Conservation (phyloP, 805 yeast species). For the Clavispora phyllophila region DNA sequence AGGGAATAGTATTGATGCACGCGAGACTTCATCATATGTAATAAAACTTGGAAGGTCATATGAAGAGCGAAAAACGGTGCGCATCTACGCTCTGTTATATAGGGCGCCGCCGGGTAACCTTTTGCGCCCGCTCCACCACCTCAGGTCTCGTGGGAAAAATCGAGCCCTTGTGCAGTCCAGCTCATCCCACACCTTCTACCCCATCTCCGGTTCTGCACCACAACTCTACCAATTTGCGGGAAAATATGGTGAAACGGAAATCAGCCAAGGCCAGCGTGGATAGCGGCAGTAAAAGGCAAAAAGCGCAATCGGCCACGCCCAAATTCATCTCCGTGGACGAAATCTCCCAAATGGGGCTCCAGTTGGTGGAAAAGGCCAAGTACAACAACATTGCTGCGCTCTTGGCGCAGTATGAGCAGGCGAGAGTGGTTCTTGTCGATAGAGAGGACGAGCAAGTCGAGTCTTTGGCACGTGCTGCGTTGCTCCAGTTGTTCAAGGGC, state of each 20-base stretch:
- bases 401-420: slow-evolving; percentile 31
- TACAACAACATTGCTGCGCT: slow-evolving; percentile 53
- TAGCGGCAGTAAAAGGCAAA: not conserved
- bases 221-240: not conserved
- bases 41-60: slow-evolving; percentile 67
- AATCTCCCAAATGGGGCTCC: slow-evolving; percentile 20
- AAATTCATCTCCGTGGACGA: slow-evolving; percentile 9
- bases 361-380: slow-evolving; percentile 40
- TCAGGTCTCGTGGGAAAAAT: not conserved
- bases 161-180: slow-evolving; percentile 1
- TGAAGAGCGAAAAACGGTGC: slow-evolving; percentile 21
- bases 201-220: not conserved
- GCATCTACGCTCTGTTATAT: slow-evolving; percentile 13
- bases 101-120: slow-evolving; percentile 21
- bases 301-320: not conserved
- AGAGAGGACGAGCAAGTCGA: slow-evolving; percentile 22
- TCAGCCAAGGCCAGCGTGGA: not conserved
- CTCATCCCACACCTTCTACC: slow-evolving; percentile 1
- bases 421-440: slow-evolving; percentile 14
- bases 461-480: slow-evolving; percentile 33
- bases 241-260: not conserved
- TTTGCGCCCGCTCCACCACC: not conserved
- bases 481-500: slow-evolving; percentile 38
- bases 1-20: slow-evolving; percentile 44
- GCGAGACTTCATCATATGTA: slow-evolving; percentile 60